Base-by-base conservation (phyloP, 1,284 basidiomycete genomes). In the Bondarzewia mesenterica region DNA sequence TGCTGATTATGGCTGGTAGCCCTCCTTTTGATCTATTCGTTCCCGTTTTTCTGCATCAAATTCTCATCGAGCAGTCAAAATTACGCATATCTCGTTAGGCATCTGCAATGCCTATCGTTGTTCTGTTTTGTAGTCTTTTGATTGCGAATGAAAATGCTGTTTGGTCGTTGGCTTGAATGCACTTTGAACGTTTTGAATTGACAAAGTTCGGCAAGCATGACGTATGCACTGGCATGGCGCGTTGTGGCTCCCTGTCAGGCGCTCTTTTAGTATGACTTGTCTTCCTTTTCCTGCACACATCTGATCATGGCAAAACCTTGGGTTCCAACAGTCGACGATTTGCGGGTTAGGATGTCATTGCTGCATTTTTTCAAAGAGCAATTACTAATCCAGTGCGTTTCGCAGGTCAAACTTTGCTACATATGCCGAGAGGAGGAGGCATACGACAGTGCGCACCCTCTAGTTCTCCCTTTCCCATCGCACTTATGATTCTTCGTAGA, bases 391-490 rank as follows among this genome's bases (percentile, higher is more conserved):
- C 45, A 22, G n/a, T 42, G 37, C n/a, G 7, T 14, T 16, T 16
- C 52, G 8, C 51, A 85, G 79, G 77, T 85, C 56, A 87, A 85
- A 60, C 68, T 83, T 20, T 89, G 85, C 54, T 89, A 83, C 61
- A 87, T 89, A 49, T 89, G 85, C 58, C 67, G 82, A 21, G 85
- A 88, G 56, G 85, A 88, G 58, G 85, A 88, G 54, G 63, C 57
- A 5, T 69, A 72, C 54, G 78, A 79, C 47, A 65, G 80, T 82
- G 52, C 2, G 10, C 14, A 23, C 20, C 25, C 26, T 27, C 44
- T 10, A 47, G 48, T 20, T 42, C 25, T 20, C 12, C 35, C 42
- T 32, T 15, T n/a, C n/a, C n/a, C 21, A 14, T n/a, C 14, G 22
- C 7, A 10, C 36, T 16, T 39, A 16, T 29, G 49, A 40, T 3